phyloP scores from a whole-genome alignment of 2,329 filamentous ascomycete genomes.

The Myriosclerotinia duriaeana region DNA sequence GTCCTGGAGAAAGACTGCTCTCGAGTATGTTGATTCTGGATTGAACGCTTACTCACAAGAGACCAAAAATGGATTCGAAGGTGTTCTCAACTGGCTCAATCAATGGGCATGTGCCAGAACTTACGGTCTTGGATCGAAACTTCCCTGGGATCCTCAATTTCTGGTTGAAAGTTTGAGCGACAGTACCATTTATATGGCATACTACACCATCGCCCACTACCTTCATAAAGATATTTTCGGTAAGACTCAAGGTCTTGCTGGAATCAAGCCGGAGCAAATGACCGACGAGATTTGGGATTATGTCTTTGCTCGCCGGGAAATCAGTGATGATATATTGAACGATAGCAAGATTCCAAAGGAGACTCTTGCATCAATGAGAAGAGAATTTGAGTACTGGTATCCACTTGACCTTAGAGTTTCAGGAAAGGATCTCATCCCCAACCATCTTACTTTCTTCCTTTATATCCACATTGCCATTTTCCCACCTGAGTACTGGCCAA shows the following conservation, averaged over 20 bases:
- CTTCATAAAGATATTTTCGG: conserved; percentile 88
- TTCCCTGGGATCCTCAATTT: conserved; percentile 90
- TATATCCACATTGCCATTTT: conserved; percentile 94
- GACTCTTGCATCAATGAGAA: conserved; percentile 74
- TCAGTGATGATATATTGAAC: conserved; percentile 62
- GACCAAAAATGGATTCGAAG: conserved; percentile 77
- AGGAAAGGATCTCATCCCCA: conserved; percentile 90
- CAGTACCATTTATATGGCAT: conserved; percentile 88
- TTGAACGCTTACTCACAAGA: conserved; percentile 80
- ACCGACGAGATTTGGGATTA: conserved; percentile 96
- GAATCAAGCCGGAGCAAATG: conserved; percentile 81
- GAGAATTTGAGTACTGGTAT: conserved; percentile 97
- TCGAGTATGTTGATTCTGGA: conserved; percentile 69
- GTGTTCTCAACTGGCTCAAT: conserved; percentile 86
- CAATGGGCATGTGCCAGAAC: conserved; percentile 93
- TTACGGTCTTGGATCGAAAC: conserved; percentile 88
- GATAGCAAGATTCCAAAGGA: conserved; percentile 71
- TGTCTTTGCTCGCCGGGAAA: conserved; percentile 75
- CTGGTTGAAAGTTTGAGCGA: conserved; percentile 91
- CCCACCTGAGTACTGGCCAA: conserved; percentile 83
- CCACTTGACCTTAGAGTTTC: conserved; percentile 84
- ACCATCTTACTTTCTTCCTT: conserved; percentile 93
- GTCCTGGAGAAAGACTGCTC: conserved; percentile 74
- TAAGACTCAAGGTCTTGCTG: conserved; percentile 62
- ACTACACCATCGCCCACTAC: conserved; percentile 65